These are phyloP conservation scores for Vigna nakashimae DNA, from an alignment of 306 rosid genomes.

Conservation along the genomic window DNA sequence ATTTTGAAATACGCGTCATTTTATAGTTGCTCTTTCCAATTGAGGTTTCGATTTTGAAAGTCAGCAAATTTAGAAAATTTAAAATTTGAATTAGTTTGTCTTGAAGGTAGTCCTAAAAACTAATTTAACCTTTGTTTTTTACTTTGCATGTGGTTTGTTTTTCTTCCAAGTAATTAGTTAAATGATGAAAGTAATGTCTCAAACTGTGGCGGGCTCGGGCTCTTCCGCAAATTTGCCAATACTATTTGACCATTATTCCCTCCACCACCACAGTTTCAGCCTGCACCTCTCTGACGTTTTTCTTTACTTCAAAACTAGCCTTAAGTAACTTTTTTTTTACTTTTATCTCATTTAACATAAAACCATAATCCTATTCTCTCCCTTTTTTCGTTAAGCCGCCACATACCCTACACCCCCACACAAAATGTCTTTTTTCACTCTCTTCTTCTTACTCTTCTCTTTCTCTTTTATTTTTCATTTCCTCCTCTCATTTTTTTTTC, in stretches of 20 bases:
- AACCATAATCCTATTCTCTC: too few relatives aligned
- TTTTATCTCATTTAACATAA: too few relatives aligned
- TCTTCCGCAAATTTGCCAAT: constrained; percentile 15
- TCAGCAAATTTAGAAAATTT: background rate
- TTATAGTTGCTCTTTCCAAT: constrained; percentile 3
- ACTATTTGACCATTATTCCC: background rate
- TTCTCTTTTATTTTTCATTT: too few relatives aligned
- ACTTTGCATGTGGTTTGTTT: constrained; percentile 33
- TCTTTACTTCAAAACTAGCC: too few relatives aligned
- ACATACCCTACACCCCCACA: too few relatives aligned
- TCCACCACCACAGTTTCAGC: too few relatives aligned
- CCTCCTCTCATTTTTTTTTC: too few relatives aligned
- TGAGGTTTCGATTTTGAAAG: background rate
- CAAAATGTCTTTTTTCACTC: too few relatives aligned
- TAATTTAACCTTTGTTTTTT: background rate
- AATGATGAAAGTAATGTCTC: constrained; percentile 33
- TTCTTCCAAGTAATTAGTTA: constrained; percentile 12
- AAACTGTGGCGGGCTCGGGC: constrained; percentile 38
- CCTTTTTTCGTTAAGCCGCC: too few relatives aligned
- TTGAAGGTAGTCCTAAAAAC: background rate
- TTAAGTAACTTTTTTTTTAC: too few relatives aligned
- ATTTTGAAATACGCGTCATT: background rate
- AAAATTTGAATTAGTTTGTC: background rate
- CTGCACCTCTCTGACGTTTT: too few relatives aligned
- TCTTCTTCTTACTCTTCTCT: too few relatives aligned